Evolutionary conservation across 306 rosid genomes (phyloP).

Genomic region (Herpetospermum pedunculosum): DNA sequence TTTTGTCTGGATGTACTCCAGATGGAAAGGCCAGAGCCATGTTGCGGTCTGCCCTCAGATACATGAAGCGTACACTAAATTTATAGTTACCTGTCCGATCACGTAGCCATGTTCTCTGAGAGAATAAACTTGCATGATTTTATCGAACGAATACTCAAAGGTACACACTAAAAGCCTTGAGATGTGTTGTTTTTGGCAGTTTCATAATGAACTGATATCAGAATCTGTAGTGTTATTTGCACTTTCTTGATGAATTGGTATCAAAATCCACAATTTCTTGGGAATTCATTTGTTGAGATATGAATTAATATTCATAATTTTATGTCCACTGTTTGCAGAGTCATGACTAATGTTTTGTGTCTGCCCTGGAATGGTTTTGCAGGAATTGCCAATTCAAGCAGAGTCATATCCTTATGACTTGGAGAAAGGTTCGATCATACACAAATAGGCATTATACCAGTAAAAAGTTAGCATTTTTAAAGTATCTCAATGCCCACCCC

Average conservation of each 20-base stretch:
- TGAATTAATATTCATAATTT: not conserved
- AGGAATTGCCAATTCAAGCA: slow-evolving; percentile 5
- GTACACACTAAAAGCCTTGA: slow-evolving; percentile 9
- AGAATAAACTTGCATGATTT: not conserved
- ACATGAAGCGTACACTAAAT: slow-evolving; percentile 62
- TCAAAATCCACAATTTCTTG: not conserved
- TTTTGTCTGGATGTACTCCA: slow-evolving; percentile 63
- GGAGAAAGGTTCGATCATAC: not conserved
- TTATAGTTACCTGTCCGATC: slow-evolving; percentile 21
- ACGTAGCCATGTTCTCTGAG: slow-evolving; percentile 7
- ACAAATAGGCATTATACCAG: not conserved
- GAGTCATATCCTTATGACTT: not conserved
- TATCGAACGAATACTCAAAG: slow-evolving; percentile 22
- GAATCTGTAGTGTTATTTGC: not conserved
- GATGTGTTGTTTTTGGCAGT: not conserved
- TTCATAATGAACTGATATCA: not conserved
- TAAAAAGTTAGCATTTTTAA: not conserved
- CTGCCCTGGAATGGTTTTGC: slow-evolving; percentile 14
- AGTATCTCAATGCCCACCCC: not conserved
- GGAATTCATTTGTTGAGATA: not conserved
- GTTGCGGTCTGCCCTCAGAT: slow-evolving; percentile 87
- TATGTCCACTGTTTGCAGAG: not conserved
- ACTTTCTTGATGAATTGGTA: not conserved
- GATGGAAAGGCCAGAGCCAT: slow-evolving; percentile 89
- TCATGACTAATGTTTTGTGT: not conserved